Base-by-base conservation (phyloP, 164 flowering plant species). In the Chloranthus sessilifolius region DNA sequence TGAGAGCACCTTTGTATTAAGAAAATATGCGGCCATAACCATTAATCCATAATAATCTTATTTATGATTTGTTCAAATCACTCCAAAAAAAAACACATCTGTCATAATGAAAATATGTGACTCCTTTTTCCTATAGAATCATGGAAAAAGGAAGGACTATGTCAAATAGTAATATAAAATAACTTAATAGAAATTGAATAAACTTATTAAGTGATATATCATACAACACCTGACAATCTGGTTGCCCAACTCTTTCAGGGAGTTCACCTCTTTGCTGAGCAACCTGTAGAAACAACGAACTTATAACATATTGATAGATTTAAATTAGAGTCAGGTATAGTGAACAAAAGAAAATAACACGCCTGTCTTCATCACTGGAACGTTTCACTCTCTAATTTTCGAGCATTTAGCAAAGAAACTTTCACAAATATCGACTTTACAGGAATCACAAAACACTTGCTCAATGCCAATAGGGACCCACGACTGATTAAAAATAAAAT, bases 181-280 rank as follows among this genome's bases (percentile, higher is more conserved):
- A 41, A 46, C 25, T 27, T 20, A 22, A 36, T 16, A 26, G 8
- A 40, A 31, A 50, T 27, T 19, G 34, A 39, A 54, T 27, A 53
- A 53, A 22, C 26, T 24, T 25, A 23, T 48, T 25, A 24, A 6
- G 25, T n/a, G 38, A 50, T 37, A 55, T 21, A 44, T 14, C 19
- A 35, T 22, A 15, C 74, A 36, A 20, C 74, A 83, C 91, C 86
- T 71, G 85, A 64, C 91, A 87, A 51, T 87, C 87, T 24, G 85
- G 83, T 52, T 81, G 80, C 43, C 89, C 91, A 67, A 34, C 74
- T 78, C 95, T 81, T 62, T 81, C 80, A 0, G 95, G 95, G 20
- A 83, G 80, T 52, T 74, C 88, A 47, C 65, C 77, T 56, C 56
- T 68, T 28, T 58, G 51, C 40, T 62, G 74, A 60, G 59, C 63